Evolutionary conservation across 495 filamentous ascomycete genomes (phyloP).

Genomic region (Daldinia grandis): DNA sequence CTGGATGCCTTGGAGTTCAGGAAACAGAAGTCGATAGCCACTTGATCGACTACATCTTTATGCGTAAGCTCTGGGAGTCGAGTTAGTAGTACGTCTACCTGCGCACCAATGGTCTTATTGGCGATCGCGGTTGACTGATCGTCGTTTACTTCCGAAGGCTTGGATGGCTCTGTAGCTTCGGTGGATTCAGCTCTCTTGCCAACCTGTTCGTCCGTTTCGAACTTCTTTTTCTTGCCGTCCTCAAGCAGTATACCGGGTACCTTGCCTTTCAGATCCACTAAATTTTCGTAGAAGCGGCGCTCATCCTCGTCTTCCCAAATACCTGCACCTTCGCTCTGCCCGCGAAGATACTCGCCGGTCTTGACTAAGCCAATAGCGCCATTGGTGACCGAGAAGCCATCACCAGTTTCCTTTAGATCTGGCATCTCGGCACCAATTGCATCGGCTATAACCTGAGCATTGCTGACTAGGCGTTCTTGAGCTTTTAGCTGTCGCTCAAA

Average conservation of each 20-base stretch:
- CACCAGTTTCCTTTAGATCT: slow-evolving; percentile 82
- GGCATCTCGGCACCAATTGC: slow-evolving; percentile 94
- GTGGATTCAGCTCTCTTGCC: slow-evolving; percentile 62
- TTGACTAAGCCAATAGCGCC: slow-evolving; percentile 92
- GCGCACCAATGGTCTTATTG: slow-evolving; percentile 96
- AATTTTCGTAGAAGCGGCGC: slow-evolving; percentile 95
- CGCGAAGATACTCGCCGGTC: slow-evolving; percentile 89
- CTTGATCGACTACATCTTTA: slow-evolving; percentile 90
- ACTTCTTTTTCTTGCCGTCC: slow-evolving; percentile 94
- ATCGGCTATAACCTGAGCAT: slow-evolving; percentile 91
- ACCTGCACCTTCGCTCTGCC: slow-evolving; percentile 89
- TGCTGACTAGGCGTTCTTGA: slow-evolving; percentile 88
- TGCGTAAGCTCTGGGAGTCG: slow-evolving; percentile 88
- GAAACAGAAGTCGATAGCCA: slow-evolving; percentile 95
- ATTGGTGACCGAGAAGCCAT: slow-evolving; percentile 66
- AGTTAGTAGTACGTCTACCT: slow-evolving; percentile 90
- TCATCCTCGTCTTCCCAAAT: slow-evolving; percentile 99
- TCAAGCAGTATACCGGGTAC: slow-evolving; percentile 93
- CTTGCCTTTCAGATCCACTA: slow-evolving; percentile 93
- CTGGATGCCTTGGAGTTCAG: slow-evolving; percentile 98
- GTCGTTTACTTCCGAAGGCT: slow-evolving; percentile 63
- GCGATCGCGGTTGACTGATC: slow-evolving; percentile 93
- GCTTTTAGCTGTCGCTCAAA: slow-evolving; percentile 92
- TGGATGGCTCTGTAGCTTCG: slow-evolving; percentile 62
- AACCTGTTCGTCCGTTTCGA: slow-evolving; percentile 70